phyloP scores from a whole-genome alignment of 2,329 filamentous ascomycete genomes.

The Pseudopithomyces chartarum region DNA sequence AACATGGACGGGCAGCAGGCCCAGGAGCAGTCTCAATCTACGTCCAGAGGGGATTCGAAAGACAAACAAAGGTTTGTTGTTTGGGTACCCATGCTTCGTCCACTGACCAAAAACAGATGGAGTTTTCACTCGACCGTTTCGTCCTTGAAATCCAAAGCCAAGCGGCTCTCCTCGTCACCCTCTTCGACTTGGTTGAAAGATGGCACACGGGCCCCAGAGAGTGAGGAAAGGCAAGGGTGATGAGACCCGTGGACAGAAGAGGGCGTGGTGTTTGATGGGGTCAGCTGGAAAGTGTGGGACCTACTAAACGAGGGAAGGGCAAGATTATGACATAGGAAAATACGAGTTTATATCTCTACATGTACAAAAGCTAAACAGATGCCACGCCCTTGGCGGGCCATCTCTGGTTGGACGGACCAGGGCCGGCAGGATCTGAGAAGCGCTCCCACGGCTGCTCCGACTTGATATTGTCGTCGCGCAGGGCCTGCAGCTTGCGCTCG shows the following conservation, averaged over 20 bases:
- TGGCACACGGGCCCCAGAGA: slow-evolving; percentile 3
- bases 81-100: background rate
- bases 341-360: slow-evolving; percentile 6
- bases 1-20: background rate
- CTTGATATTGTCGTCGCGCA: slow-evolving; percentile 38
- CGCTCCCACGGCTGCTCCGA: slow-evolving; percentile 37
- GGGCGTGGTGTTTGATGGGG: background rate
- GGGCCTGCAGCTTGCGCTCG: slow-evolving; percentile 57
- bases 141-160: slow-evolving; percentile 8
- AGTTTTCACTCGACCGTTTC: slow-evolving; percentile 12
- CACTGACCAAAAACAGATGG: background rate
- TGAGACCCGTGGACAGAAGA: no score
- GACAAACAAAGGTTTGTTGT: slow-evolving; percentile 5
- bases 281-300: background rate
- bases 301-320: background rate
- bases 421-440: background rate
- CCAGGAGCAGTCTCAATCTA: background rate
- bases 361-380: slow-evolving; percentile 4
- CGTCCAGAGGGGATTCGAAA: background rate
- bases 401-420: slow-evolving; percentile 3
- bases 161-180: slow-evolving; percentile 13
- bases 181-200: slow-evolving; percentile 13
- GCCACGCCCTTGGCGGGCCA: background rate
- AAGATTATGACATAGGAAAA: slow-evolving; percentile 3
- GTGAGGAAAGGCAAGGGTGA: slow-evolving; percentile 14